These are phyloP conservation scores for Elongisporangium undulatum DNA, from an alignment of 352 stramenopile species.

Conservation along the genomic window DNA sequence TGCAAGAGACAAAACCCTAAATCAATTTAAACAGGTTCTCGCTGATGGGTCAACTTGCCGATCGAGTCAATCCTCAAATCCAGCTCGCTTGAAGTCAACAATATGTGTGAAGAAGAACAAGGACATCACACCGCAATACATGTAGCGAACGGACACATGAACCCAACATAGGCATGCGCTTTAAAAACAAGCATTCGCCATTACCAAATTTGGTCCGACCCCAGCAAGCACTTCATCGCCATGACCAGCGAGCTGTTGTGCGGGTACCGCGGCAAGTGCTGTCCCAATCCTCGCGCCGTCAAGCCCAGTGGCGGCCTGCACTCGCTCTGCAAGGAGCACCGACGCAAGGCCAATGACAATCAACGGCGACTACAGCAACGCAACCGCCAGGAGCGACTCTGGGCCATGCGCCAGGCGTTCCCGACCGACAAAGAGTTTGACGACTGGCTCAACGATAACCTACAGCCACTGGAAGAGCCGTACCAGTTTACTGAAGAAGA, in stretches of 20 bases:
- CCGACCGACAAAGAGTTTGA: slow-evolving; percentile 6
- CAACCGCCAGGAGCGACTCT: slow-evolving; percentile 9
- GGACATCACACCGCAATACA: not conserved
- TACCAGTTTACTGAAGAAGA: not conserved
- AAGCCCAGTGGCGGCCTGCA: slow-evolving; percentile 49
- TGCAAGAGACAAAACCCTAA: not conserved
- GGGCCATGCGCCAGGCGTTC: not conserved
- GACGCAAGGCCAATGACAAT: slow-evolving; percentile 49
- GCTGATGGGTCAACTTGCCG: not conserved
- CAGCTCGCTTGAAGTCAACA: not conserved
- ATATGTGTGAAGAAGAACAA: slow-evolving; percentile 4
- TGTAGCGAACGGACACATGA: not conserved
- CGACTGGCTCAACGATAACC: not conserved
- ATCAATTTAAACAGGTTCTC: not conserved
- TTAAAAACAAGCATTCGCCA: slow-evolving; percentile 1
- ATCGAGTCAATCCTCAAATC: not conserved
- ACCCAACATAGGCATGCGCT: not conserved
- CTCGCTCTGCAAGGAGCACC: slow-evolving; percentile 46
- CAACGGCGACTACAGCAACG: slow-evolving; percentile 42
- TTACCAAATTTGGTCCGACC: slow-evolving; percentile 15
- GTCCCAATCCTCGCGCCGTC: slow-evolving; percentile 34
- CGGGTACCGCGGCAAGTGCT: slow-evolving; percentile 45
- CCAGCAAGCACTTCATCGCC: slow-evolving; percentile 7
- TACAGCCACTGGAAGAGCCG: not conserved
- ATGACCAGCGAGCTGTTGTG: slow-evolving; percentile 22